These are phyloP conservation scores for Mycena galopus DNA, from an alignment of 768 basidiomycete genomes.

Conservation along the genomic window DNA sequence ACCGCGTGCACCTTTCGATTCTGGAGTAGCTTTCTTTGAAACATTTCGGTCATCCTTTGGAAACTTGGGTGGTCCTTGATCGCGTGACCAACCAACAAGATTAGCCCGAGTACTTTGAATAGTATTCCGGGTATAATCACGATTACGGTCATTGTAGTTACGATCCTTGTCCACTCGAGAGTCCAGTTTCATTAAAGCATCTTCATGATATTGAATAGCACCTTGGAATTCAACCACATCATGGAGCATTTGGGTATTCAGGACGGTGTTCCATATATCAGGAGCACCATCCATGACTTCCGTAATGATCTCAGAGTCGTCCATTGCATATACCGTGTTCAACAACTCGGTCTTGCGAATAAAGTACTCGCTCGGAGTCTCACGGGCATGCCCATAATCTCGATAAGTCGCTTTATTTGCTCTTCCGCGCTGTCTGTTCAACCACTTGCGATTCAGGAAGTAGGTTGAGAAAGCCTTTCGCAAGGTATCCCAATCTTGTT, in stretches of 20 bases:
- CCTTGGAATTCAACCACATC: conserved; percentile 38
- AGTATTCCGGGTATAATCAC: not conserved
- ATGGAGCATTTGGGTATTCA: conserved; percentile 40
- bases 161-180: not conserved
- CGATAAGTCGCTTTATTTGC: conserved; percentile 46
- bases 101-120: conserved; percentile 9
- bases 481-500: conserved; percentile 47
- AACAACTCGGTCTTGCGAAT: conserved; percentile 47
- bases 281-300: conserved; percentile 53
- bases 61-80: conserved; percentile 7
- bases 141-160: not conserved
- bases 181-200: conserved; percentile 32
- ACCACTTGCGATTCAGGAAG: conserved; percentile 49
- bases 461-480: conserved; percentile 41
- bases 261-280: conserved; percentile 41
- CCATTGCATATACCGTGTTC: conserved; percentile 7
- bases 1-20: conserved; percentile 1
- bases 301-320: conserved; percentile 49
- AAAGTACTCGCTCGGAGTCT: conserved; percentile 51
- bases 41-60: conserved; percentile 15
- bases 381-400: conserved; percentile 40
- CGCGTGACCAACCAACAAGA: conserved; percentile 9
- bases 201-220: conserved; percentile 42
- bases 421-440: conserved; percentile 44
- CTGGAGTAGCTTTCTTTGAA: conserved; percentile 1